Percentiles rank a stretch among this genome's conserved stretches.
Evolutionary conservation across 768 basidiomycete genomes (phyloP).

Genomic region (Crepidotus variabilis): DNA sequence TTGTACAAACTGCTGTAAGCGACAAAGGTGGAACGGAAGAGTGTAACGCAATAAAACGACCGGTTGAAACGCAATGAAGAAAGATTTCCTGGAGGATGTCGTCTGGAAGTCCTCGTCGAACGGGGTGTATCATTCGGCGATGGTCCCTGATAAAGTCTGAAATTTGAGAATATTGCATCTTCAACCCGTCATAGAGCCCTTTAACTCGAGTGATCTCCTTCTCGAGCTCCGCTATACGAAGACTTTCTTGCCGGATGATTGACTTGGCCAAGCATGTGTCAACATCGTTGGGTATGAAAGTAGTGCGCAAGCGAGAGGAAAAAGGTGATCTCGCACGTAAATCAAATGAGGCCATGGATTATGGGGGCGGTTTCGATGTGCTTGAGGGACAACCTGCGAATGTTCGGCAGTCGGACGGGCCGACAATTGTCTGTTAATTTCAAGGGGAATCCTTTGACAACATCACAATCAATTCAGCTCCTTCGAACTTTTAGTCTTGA

Average conservation of each 20-base stretch:
- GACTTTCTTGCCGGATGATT: neutral
- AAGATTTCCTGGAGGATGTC: conserved; percentile 2
- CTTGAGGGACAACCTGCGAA: no score
- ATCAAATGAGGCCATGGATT: no score
- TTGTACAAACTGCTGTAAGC: neutral
- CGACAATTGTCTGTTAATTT: no score
- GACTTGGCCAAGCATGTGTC: neutral
- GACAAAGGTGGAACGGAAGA: neutral
- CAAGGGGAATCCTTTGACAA: no score
- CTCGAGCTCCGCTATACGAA: neutral
- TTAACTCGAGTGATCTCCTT: neutral
- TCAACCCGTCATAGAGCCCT: neutral
- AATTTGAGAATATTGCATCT: neutral
- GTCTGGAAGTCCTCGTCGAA: neutral
- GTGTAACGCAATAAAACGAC: neutral
- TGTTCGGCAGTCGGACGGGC: no score
- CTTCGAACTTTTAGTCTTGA: no score
- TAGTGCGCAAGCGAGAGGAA: neutral
- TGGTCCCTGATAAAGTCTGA: neutral
- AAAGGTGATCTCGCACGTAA: neutral
- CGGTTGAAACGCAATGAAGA: neutral
- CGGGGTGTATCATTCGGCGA: neutral
- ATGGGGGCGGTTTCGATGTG: no score
- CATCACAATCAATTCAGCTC: no score
- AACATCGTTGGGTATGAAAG: neutral